These are phyloP conservation scores for Boletus rufocinnamomeus DNA, from an alignment of 768 basidiomycete species.

Conservation along the genomic window DNA sequence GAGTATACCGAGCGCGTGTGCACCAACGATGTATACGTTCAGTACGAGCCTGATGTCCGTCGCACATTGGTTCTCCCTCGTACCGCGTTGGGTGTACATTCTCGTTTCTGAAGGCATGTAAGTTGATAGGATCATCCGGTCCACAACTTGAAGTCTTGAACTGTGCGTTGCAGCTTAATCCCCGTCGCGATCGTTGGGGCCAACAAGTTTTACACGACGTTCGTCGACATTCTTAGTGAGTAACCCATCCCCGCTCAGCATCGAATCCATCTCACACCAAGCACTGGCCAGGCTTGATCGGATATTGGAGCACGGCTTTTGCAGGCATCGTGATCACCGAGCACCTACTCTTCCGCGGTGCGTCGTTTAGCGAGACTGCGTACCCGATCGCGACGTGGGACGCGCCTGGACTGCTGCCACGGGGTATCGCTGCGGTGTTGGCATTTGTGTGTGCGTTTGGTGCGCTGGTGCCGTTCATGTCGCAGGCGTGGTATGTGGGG, in stretches of 20 bases:
- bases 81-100: conserved; percentile 52
- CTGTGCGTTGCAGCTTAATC: conserved; percentile 36
- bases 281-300: conserved; percentile 39
- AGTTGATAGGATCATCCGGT: conserved; percentile 11
- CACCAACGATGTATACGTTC: too few relatives aligned
- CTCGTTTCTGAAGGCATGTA: conserved; percentile 48
- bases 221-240: conserved; percentile 44
- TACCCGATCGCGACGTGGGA: conserved; percentile 45
- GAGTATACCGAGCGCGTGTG: conserved; percentile 54
- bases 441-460: too few relatives aligned
- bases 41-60: too few relatives aligned
- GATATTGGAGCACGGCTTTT: conserved; percentile 45
- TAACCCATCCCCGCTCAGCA: not conserved
- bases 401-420: conserved; percentile 39
- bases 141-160: not conserved
- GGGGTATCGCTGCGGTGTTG: too few relatives aligned
- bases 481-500: conserved; percentile 53
- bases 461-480: too few relatives aligned
- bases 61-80: too few relatives aligned
- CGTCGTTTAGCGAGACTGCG: conserved; percentile 30
- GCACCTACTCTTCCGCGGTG: too few relatives aligned
- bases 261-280: too few relatives aligned
- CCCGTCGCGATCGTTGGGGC: conserved; percentile 52
- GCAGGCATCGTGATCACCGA: too few relatives aligned
- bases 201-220: conserved; percentile 44